Conservation (phyloP, 1,139 yeast species). For the Sugiyamaella grinbergsii region DNA sequence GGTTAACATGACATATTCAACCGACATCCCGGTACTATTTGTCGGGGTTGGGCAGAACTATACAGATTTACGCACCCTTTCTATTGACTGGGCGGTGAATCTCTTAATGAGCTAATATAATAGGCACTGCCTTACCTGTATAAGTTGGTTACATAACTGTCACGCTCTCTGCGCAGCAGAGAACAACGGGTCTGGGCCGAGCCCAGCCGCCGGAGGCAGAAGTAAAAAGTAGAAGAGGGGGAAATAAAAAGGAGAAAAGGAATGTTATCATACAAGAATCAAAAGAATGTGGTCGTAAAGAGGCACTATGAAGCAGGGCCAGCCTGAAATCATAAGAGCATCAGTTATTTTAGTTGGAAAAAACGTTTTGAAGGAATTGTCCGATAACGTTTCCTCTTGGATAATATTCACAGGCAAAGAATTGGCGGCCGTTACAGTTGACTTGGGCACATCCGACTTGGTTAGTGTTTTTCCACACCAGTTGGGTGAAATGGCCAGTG, state of each 20-base stretch:
- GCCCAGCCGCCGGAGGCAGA: constrained; percentile 16
- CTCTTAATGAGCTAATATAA: constrained; percentile 62
- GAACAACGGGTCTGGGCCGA: constrained; percentile 13
- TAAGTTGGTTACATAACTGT: no score
- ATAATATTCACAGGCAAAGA: constrained; percentile 46
- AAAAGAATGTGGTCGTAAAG: constrained; percentile 1
- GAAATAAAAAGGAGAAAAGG: neutral
- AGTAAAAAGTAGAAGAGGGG: neutral
- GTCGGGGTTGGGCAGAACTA: constrained; percentile 98
- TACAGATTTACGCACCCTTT: constrained; percentile 89
- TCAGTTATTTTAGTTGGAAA: constrained; percentile 16
- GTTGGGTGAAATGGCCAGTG: constrained; percentile 81
- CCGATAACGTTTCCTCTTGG: constrained; percentile 48
- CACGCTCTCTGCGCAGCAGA: constrained; percentile 7
- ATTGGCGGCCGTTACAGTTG: constrained; percentile 37
- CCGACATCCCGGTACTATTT: constrained; percentile 91
- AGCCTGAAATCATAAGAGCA: no score
- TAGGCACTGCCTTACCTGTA: neutral
- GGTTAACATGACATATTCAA: constrained; percentile 97
- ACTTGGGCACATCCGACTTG: constrained; percentile 72
- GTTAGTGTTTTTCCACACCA: constrained; percentile 74
- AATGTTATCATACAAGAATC: constrained; percentile 11
- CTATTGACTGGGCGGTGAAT: constrained; percentile 90
- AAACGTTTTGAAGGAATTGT: constrained; percentile 53
- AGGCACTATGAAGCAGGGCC: constrained; percentile 2